Base-by-base conservation (phyloP, 2,329 filamentous ascomycete species). In the Aureobasidium lini region DNA sequence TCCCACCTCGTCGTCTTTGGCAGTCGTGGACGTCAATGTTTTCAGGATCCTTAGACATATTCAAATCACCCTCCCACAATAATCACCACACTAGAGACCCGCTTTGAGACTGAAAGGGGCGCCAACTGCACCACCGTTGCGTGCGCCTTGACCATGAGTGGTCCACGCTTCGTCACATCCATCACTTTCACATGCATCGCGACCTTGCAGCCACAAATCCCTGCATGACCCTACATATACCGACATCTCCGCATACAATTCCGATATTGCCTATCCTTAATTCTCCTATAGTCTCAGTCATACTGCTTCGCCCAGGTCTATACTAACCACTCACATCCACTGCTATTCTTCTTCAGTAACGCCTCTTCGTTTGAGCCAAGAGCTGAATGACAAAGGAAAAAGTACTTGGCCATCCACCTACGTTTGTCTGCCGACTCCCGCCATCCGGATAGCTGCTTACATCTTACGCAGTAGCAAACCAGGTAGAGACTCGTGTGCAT, bases 71-170 rank as follows among this genome's bases (percentile, higher is more conserved):
- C 29, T 46, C 31, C 40, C 39, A 40, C 40, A 43, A 36, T 18
- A 46, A 56, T 36, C 40, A 56, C 31, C 18, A 34, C 36, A 46
- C 40, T 43, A 42, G 18, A 44, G 52, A 29, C 40, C 52, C 52
- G 28, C 52, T 46, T 46, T 37, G 9, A 4, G 18, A 29, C 50
- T 54, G 37, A 56, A 56, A 46, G 52, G 52, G 52, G 50, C 50
- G 50, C 31, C 48, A 11, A 39, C 50, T 43, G 50, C 50, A 54
- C 37, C 50, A 23, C 50, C 50, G 50, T 54, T 54, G 37, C 23
- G 16, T 31, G 29, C 39, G 47, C 47, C 8, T n/a, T 16, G 47
- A 23, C 34, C 44, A 29, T 28, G 5, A 7, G 8, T 10, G 43
- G 43, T 31, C 43, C 23, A 31, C 28, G 32, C 47, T 36, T 9